Evolutionary conservation across 2,329 filamentous ascomycete genomes (phyloP).

Genomic region (Blumeria graminis): DNA sequence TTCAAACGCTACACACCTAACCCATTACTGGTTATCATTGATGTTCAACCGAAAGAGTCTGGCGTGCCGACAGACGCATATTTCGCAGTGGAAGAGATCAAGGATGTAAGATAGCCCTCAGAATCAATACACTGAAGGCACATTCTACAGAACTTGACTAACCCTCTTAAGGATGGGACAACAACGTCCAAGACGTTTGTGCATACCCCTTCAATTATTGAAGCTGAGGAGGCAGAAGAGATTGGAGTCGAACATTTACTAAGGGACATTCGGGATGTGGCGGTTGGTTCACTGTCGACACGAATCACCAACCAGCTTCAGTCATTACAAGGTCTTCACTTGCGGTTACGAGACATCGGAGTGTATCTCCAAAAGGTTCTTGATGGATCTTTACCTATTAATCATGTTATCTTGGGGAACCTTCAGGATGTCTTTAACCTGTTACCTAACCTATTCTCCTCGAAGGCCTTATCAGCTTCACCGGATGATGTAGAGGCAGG

Average conservation of each 20-base stretch:
- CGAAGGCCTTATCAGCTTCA: conserved; percentile 35
- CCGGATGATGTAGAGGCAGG: conserved; percentile 21
- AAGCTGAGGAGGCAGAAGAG: conserved; percentile 96
- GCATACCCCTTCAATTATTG: conserved; percentile 93
- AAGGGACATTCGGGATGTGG: conserved; percentile 92
- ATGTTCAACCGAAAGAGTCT: conserved; percentile 93
- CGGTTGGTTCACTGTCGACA: conserved; percentile 86
- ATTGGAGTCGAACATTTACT: conserved; percentile 96
- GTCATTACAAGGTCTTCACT: conserved; percentile 84
- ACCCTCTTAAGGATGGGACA: conserved; percentile 53
- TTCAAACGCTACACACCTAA: conserved; percentile 99
- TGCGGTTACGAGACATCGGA: conserved; percentile 84
- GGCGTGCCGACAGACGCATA: conserved; percentile 96
- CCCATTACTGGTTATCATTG: conserved; percentile 87
- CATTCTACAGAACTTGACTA: background rate
- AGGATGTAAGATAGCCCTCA: conserved; percentile 45
- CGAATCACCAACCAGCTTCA: conserved; percentile 95
- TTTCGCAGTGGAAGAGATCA: conserved; percentile 98
- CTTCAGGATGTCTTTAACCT: conserved; percentile 99
- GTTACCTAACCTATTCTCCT: conserved; percentile 79
- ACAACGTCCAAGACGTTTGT: conserved; percentile 95
- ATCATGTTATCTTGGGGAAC: conserved; percentile 91
- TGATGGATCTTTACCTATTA: conserved; percentile 76
- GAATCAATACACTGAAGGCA: background rate
- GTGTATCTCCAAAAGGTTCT: conserved; percentile 90